phyloP scores from a whole-genome alignment of 352 stramenopile genomes.

The Pythium scleroteichum region DNA sequence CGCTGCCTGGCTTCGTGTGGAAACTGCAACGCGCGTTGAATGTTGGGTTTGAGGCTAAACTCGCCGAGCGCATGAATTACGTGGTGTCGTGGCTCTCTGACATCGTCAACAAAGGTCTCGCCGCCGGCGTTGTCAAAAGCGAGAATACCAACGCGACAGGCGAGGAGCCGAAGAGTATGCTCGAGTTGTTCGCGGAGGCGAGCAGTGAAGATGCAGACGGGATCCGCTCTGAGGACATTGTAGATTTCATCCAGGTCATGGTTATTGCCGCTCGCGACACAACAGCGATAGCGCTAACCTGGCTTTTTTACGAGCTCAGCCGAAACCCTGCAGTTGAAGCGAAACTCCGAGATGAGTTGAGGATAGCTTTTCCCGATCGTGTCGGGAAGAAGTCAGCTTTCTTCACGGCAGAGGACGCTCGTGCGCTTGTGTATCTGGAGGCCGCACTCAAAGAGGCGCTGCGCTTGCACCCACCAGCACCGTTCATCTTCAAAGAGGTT shows the following conservation, averaged over 20 bases:
- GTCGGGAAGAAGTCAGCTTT: slow-evolving; percentile 8
- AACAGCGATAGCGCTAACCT: slow-evolving; percentile 67
- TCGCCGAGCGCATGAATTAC: slow-evolving; percentile 30
- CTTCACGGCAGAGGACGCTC: slow-evolving; percentile 49
- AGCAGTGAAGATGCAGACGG: slow-evolving; percentile 15
- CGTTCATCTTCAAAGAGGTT: slow-evolving; percentile 57
- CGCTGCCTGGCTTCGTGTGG: slow-evolving; percentile 46
- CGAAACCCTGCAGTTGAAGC: slow-evolving; percentile 47
- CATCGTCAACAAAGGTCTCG: slow-evolving; percentile 33
- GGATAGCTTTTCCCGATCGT: slow-evolving; percentile 9
- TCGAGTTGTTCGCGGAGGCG: slow-evolving; percentile 20
- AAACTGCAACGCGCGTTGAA: slow-evolving; percentile 43
- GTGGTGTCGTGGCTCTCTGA: slow-evolving; percentile 41
- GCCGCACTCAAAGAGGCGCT: slow-evolving; percentile 64
- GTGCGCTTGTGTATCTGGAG: slow-evolving; percentile 57
- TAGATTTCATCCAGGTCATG: slow-evolving; percentile 68
- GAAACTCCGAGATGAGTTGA: slow-evolving; percentile 52
- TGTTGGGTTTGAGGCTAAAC: slow-evolving; percentile 37
- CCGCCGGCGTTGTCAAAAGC: slow-evolving; percentile 6
- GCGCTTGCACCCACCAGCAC: slow-evolving; percentile 56
- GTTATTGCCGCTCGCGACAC: slow-evolving; percentile 79
- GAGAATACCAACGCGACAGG: slow-evolving; percentile 37
- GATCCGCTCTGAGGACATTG: slow-evolving; percentile 50
- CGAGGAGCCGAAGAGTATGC: slow-evolving; percentile 4
- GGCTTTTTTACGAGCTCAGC: slow-evolving; percentile 73